Evolutionary conservation across 225 moss, liverwort and hornwort genomes (phyloP), one percentile per base, ranked within the genome.

Genomic region (Straminergon stramineum): DNA sequence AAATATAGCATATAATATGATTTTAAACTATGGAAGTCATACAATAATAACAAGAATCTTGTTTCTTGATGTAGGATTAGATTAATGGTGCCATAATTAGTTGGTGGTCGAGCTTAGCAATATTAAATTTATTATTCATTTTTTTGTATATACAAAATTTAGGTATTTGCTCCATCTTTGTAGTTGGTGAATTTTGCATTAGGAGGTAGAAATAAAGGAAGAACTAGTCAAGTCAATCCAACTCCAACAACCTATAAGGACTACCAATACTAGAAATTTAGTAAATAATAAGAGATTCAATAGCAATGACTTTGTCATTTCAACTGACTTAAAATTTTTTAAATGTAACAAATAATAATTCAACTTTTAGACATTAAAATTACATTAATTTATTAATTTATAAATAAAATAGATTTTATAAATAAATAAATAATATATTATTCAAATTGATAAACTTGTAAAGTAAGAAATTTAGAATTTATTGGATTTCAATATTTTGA

Each of bases 181-280:
- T 41, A 41, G 5, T 41, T 71, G 17, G 8, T 26, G 9, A 41
- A 71, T 26, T 41, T 71, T 71, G 71, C 8, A 41, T 15, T 41
- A 26, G 8, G 9, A 41, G 5, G 41, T 1, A 6, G 1, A 73
- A 16, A 45, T 28, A 51, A 75, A 19, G 0, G 4, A 21, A 5
- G 5, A 76, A 21, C 2, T 34, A 52, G 2, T 22, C 0, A 1
- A 34, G 5, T 53, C 1, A 32, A 20, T 0, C 4, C 3, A 34
- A 74, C 3, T 20, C 52, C 13, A 52, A 52, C 0, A 77, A 77
- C 8, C 14, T 34, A 22, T 35, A 8, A 22, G 0, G 5, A 53
- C 20, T 52, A 20, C 7, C 4, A 51, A 2, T 52, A 20, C 7
- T 11, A 51, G 2, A 51, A 75, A 30, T 19, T 48, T 31, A 31